Percentiles rank a stretch among this genome's conserved stretches.
phyloP scores from a whole-genome alignment of 495 filamentous ascomycete genomes.

The Penicillium herquei region DNA sequence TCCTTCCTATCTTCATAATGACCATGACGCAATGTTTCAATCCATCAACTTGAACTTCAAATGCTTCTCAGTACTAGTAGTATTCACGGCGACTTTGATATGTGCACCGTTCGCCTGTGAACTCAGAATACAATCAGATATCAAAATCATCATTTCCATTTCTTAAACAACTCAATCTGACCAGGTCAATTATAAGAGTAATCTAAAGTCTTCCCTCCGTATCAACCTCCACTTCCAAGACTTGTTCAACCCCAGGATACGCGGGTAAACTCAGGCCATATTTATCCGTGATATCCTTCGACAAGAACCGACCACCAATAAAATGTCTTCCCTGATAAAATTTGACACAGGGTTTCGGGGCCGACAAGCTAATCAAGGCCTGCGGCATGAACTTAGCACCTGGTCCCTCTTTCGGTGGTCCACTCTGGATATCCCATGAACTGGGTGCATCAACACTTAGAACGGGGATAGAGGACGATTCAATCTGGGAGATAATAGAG shows the following conservation, averaged over 20 bases:
- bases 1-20: slow-evolving; percentile 18
- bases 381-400: slow-evolving; percentile 77
- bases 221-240: slow-evolving; percentile 69
- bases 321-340: slow-evolving; percentile 85
- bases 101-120: no score
- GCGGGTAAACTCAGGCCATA: slow-evolving; percentile 80
- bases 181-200: neutral
- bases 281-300: slow-evolving; percentile 74
- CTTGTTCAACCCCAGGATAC: slow-evolving; percentile 87
- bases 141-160: neutral
- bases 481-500: slow-evolving; percentile 72
- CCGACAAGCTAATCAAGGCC: slow-evolving; percentile 83
- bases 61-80: no score
- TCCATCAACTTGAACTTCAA: neutral
- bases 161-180: neutral
- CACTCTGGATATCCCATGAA: slow-evolving; percentile 87
- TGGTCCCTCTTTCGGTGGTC: slow-evolving; percentile 74
- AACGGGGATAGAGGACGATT: slow-evolving; percentile 69
- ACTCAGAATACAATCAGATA: no score
- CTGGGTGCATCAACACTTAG: slow-evolving; percentile 89
- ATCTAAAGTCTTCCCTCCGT: slow-evolving; percentile 55
- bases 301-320: slow-evolving; percentile 85
- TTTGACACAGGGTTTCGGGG: slow-evolving; percentile 89
- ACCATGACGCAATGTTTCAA: slow-evolving; percentile 18
- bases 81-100: no score